Percentiles rank a stretch among this genome's conserved stretches.
These are phyloP conservation scores for Phytophthora aleatoria DNA, from an alignment of 352 stramenopile genomes.

Conservation along the genomic window DNA sequence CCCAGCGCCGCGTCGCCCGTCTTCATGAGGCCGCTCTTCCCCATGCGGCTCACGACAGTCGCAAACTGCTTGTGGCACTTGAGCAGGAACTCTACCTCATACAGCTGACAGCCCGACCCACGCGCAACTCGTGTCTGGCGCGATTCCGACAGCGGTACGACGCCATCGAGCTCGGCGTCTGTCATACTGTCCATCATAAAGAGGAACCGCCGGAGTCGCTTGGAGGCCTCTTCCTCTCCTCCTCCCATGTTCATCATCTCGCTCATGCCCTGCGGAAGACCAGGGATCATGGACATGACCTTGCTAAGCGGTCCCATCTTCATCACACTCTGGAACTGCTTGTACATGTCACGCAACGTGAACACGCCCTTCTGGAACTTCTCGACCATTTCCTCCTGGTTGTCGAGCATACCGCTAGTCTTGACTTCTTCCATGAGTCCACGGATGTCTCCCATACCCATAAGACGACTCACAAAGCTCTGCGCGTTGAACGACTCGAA, in stretches of 20 bases:
- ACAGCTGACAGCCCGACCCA: conserved; percentile 88
- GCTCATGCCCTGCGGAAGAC: conserved; percentile 90
- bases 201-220: conserved; percentile 96
- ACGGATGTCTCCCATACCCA: conserved; percentile 98
- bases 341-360: conserved; percentile 99
- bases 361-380: conserved; percentile 97
- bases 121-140: conserved; percentile 89
- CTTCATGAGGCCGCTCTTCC: conserved; percentile 95
- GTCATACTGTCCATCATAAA: conserved; percentile 99
- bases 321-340: conserved; percentile 98
- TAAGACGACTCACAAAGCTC: conserved; percentile 98
- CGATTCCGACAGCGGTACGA: conserved; percentile 70
- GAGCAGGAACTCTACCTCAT: conserved; percentile 93
- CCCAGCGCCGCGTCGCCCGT: conserved; percentile 84
- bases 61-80: conserved; percentile 97
- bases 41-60: conserved; percentile 95
- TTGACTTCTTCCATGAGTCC: conserved; percentile 96
- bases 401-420: conserved; percentile 88
- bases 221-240: conserved; percentile 92
- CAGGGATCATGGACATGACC: conserved; percentile 99
- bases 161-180: conserved; percentile 95
- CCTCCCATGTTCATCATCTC: conserved; percentile 92
- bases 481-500: conserved; percentile 98
- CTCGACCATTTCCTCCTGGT: conserved; percentile 96
- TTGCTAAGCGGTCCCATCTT: conserved; percentile 98